Evolutionary conservation across 2,329 filamentous ascomycete species (phyloP), one percentile per base, ranked within the genome.

Genomic region (Didymosphaeria variabile): DNA sequence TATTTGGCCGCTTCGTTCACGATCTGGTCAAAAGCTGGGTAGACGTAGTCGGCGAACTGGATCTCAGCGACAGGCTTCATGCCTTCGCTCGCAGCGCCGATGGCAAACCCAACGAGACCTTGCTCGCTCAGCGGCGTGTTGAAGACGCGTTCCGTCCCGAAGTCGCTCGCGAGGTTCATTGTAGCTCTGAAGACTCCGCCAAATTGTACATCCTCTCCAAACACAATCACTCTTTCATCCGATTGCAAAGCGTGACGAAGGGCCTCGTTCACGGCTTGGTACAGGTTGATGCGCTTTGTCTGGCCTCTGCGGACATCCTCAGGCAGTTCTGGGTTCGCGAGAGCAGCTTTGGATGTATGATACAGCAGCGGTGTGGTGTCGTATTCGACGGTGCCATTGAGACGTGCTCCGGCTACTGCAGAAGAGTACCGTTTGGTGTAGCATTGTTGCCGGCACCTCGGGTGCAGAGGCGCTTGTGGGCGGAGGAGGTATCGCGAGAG

Each of bases 161-260:
- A 97, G 58, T 92, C 92, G 64, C 93, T 91, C 34, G 93, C 89
- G 17, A 99, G 85, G 70, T 94, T 92, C 88, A 95, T 94, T 34
- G 92, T 94, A 80, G 93, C 97, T 59, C 95, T 87, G 75, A 99
- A 99, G 17, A 99, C 95, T 57, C 95, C 95, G 45, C 95, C 95
- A 71, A 99, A 99, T 15, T 95, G 92, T 8, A 99, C 93, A 75
- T 99, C 95, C 79, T 99, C 95, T 45, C 95, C 95, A 72, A 99
- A 99, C 10, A 99, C 85, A 59, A 98, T 82, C 23, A 97, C 93
- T 19, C 90, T 89, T 66, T 97, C 92, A 71, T 97, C 94, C 38
- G 90, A 87, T 17, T 90, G 87, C 31, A 99, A 85, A 26, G 94
- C 92, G 61, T 90, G 91, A 23, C 91, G 87, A 23, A 99, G 85